These are phyloP conservation scores for Immersiella caudata DNA, from an alignment of 495 filamentous ascomycete genomes.

Conservation along the genomic window DNA sequence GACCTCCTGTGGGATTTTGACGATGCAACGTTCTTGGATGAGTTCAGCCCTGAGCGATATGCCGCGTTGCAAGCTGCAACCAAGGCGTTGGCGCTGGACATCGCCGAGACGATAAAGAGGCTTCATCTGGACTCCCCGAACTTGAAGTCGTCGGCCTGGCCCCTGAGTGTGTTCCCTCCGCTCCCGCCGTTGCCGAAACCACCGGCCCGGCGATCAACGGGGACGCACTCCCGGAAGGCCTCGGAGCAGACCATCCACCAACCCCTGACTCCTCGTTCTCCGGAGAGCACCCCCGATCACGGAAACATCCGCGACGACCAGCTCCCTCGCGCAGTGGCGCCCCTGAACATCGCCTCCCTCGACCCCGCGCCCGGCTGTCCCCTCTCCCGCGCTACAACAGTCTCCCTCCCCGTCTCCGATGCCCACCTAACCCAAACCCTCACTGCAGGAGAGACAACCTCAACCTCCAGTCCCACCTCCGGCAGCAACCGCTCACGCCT, in stretches of 20 bases:
- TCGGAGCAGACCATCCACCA: constrained; percentile 3
- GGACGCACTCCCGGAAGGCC: constrained; percentile 7
- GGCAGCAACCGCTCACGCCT: not conserved
- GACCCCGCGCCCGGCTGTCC: not conserved
- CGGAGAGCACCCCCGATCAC: not conserved
- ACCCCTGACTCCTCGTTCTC: not conserved
- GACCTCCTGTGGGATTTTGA: constrained; percentile 47
- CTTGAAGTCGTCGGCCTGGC: constrained; percentile 14
- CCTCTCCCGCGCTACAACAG: not conserved
- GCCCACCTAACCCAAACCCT: not conserved
- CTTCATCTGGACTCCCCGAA: constrained; percentile 29
- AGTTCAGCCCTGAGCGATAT: constrained; percentile 38
- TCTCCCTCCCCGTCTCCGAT: not conserved
- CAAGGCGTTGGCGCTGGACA: constrained; percentile 42
- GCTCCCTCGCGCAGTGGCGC: no score
- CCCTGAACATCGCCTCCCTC: not conserved
- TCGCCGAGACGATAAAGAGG: constrained; percentile 40
- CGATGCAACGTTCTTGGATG: constrained; percentile 39
- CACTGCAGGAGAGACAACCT: not conserved
- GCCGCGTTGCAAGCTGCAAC: constrained; percentile 39
- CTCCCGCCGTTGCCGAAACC: constrained; percentile 30
- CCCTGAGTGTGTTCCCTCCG: constrained; percentile 28
- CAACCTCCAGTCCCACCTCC: not conserved
- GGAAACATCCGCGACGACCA: no score
- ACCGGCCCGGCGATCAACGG: not conserved